These are phyloP conservation scores for Alternaria sp. DNA, from an alignment of 2,329 filamentous ascomycete genomes.

Conservation along the genomic window DNA sequence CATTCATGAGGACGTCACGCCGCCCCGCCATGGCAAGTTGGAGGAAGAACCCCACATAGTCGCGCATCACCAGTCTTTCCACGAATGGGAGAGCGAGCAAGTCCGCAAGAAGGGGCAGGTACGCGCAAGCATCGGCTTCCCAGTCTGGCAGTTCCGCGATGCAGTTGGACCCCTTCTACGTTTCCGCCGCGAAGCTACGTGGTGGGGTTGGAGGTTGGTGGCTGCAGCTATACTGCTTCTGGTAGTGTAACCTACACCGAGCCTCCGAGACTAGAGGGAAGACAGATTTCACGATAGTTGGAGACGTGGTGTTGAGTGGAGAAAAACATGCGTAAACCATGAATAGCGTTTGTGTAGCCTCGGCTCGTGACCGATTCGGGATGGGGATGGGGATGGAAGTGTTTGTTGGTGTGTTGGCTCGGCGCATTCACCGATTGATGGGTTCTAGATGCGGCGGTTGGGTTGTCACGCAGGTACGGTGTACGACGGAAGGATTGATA, in stretches of 20 bases:
- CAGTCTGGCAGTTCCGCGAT: neutral
- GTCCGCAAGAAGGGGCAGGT: slow-evolving; percentile 11
- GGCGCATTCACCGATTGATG: slow-evolving; percentile 1
- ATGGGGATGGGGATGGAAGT: neutral
- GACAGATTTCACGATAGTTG: slow-evolving; percentile 23
- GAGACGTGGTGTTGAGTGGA: slow-evolving; percentile 23
- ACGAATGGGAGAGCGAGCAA: slow-evolving; percentile 28
- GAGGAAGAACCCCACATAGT: neutral
- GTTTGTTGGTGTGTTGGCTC: neutral
- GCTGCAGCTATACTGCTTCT: slow-evolving; percentile 7
- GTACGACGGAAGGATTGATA: neutral
- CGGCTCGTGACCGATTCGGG: slow-evolving; percentile 4
- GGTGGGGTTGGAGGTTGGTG: neutral
- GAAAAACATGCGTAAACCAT: neutral
- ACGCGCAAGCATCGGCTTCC: neutral
- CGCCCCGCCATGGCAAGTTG: neutral
- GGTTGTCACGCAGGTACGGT: neutral
- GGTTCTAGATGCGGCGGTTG: neutral
- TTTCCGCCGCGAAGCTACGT: neutral
- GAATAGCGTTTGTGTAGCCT: slow-evolving; percentile 1
- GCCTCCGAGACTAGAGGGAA: neutral
- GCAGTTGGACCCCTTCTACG: neutral
- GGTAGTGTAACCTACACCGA: slow-evolving; percentile 13
- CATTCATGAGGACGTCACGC: slow-evolving; percentile 1
- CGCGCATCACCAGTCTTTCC: slow-evolving; percentile 17